Percentiles rank a stretch among this genome's conserved stretches.
Conservation (phyloP, 805 yeast genomes). For the Wickerhamomyces rabaulensis region DNA sequence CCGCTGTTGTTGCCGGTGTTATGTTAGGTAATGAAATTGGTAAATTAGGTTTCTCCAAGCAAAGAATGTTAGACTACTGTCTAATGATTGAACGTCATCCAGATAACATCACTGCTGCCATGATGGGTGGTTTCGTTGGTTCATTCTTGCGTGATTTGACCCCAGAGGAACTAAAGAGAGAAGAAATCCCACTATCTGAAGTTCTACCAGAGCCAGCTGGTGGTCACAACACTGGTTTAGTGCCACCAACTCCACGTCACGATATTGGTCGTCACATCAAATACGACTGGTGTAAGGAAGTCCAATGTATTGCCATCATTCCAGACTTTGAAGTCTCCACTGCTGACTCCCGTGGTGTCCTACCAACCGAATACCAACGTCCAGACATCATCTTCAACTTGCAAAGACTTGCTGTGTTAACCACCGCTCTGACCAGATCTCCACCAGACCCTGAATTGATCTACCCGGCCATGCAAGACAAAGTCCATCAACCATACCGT, state of each 20-base stretch:
- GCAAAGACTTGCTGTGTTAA: conserved; percentile 88
- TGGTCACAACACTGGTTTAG: conserved; percentile 60
- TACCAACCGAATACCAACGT: conserved; percentile 69
- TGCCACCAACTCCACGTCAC: conserved; percentile 78
- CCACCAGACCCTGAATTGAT: conserved; percentile 81
- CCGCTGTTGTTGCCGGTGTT: conserved; percentile 97
- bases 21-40: conserved; percentile 85
- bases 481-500: conserved; percentile 96
- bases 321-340: conserved; percentile 95
- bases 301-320: conserved; percentile 85
- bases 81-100: conserved; percentile 98
- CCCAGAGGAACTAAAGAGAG: conserved; percentile 64
- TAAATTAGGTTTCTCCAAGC: conserved; percentile 62
- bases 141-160: conserved; percentile 81
- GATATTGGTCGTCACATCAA: conserved; percentile 86
- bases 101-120: conserved; percentile 96
- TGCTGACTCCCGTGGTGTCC: conserved; percentile 83
- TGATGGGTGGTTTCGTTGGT: conserved; percentile 99
- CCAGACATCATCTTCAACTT: conserved; percentile 86
- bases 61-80: conserved; percentile 88
- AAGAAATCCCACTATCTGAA: conserved; percentile 79
- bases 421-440: conserved; percentile 82
- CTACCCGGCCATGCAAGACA: conserved; percentile 94
- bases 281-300: conserved; percentile 74
- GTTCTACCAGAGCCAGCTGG: conserved; percentile 78